Evolutionary conservation across 768 basidiomycete species (phyloP), one percentile per base, ranked within the genome.

Genomic region (Macrolepiota albuminosa): DNA sequence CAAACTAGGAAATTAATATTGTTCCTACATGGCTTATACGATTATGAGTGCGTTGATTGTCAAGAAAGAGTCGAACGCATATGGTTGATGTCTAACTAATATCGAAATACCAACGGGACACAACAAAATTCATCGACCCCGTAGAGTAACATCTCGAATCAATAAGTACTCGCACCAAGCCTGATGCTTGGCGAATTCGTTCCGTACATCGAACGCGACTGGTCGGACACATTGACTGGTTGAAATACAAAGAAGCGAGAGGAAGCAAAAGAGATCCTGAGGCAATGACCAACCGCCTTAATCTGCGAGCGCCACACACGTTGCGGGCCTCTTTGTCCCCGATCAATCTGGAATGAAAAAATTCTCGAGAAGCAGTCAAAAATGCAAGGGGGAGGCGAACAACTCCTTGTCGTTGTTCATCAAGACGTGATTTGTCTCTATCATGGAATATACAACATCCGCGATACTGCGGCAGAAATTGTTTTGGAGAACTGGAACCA

Each of bases 21-120:
- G 31, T 54, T 63, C 47, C 52, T 63, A 13, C 60, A 63, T 56
- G 50, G 40, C 24, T 42, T 62, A n/a, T 58, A 64, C 31, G 45
- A 53, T 26, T 33, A 63, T 24, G 37, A 54, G 60, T 57, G 45
- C 18, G 56, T 58, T 21, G 31, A n/a, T 8, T 2, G 14, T 40
- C 33, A 26, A 26, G 42, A 6, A 26, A 47, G 6, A 51, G 8
- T 11, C 14, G 1, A 13, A n/a, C 16, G 31, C 18, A 45, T 34
- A 7, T n/a, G 11, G 33, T 21, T 39, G 8, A 31, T 51, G 13
- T 51, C 21, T 40, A 7, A 26, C 54, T 57, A 16, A 55, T 62
- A 2, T 59, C 52, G 6, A 58, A 57, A 29, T 51, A 43, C 26
- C 29, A 48, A 47, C 24, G 54, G 46, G 18, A 42, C 26, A 62